Percentiles rank a stretch among this genome's conserved stretches.
Conservation (phyloP, 805 yeast species). For the Myxozyma kluyveri region DNA sequence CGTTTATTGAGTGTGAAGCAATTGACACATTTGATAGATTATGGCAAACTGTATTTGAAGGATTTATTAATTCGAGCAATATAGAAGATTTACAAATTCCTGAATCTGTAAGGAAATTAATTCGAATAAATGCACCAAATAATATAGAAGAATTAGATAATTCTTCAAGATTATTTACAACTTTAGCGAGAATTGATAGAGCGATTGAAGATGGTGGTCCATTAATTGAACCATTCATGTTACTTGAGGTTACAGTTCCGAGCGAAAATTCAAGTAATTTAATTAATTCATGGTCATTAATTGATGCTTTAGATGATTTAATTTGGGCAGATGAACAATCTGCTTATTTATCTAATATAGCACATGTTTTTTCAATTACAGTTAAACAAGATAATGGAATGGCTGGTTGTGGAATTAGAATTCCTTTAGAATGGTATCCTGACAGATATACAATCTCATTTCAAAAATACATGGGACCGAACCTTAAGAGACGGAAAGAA, state of each 20-base stretch:
- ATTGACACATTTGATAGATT: slow-evolving; percentile 4
- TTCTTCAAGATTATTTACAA: background rate
- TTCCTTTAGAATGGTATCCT: slow-evolving; percentile 33
- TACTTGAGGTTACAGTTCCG: slow-evolving; percentile 21
- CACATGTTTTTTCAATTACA: slow-evolving; percentile 22
- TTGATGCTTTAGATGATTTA: slow-evolving; percentile 25
- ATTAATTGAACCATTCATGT: slow-evolving; percentile 1
- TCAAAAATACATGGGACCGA: slow-evolving; percentile 11
- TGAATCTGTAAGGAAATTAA: background rate
- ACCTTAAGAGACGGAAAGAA: background rate
- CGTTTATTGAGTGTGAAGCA: slow-evolving; percentile 7
- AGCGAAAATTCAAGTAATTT: slow-evolving; percentile 7
- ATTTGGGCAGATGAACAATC: slow-evolving; percentile 27
- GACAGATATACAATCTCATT: slow-evolving; percentile 31
- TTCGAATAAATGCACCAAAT: background rate
- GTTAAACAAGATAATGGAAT: slow-evolving; percentile 19
- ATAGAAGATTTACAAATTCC: slow-evolving; percentile 4
- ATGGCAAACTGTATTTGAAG: slow-evolving; percentile 9
- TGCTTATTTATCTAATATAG: slow-evolving; percentile 18
- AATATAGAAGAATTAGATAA: background rate
- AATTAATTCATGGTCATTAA: slow-evolving; percentile 4
- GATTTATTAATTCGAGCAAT: no score
- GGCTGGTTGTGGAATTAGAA: slow-evolving; percentile 29
- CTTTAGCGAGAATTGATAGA: background rate
- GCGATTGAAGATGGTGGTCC: background rate